Conservation (phyloP, 306 rosid species). For the Prinsepia uniflora region DNA sequence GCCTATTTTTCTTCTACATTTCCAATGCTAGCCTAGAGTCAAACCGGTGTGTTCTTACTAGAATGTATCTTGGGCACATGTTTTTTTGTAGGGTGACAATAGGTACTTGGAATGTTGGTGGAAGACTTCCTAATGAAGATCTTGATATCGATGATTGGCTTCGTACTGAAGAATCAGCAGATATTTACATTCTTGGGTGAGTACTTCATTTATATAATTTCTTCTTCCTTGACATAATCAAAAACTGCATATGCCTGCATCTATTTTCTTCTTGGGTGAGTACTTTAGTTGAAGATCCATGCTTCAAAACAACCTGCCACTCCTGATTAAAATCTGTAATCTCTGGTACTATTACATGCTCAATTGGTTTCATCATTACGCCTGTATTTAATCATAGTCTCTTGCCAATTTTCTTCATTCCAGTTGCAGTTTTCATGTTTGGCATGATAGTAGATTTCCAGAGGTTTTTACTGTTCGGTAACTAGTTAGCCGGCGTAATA, state of each 20-base stretch:
- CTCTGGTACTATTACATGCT: no score
- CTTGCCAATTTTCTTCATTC: not conserved
- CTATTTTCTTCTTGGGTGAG: not conserved
- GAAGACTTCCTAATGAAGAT: conserved; percentile 65
- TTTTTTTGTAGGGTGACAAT: conserved; percentile 62
- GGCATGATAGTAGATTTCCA: not conserved
- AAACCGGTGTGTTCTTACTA: conserved; percentile 20
- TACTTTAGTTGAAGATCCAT: not conserved
- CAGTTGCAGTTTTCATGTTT: not conserved
- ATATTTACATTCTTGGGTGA: conserved; percentile 85
- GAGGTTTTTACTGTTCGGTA: not conserved
- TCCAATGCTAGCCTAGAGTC: conserved; percentile 14
- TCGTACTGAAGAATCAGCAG: conserved; percentile 62
- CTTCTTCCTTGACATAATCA: not conserved
- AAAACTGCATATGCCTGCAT: not conserved
- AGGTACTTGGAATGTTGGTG: conserved; percentile 95
- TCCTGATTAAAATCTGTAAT: not conserved
- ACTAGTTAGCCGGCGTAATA: not conserved
- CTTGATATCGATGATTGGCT: conserved; percentile 89
- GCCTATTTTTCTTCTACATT: conserved; percentile 26
- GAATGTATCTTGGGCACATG: conserved; percentile 25
- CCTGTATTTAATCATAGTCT: no score
- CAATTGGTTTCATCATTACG: no score
- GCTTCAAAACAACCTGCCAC: not conserved
- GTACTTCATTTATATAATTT: conserved; percentile 24